A percentile compares a stretch with the other conserved stretches of the same genome.
Evolutionary conservation across 1,284 basidiomycete genomes (phyloP).

Genomic region (Apiotrichum sp.): DNA sequence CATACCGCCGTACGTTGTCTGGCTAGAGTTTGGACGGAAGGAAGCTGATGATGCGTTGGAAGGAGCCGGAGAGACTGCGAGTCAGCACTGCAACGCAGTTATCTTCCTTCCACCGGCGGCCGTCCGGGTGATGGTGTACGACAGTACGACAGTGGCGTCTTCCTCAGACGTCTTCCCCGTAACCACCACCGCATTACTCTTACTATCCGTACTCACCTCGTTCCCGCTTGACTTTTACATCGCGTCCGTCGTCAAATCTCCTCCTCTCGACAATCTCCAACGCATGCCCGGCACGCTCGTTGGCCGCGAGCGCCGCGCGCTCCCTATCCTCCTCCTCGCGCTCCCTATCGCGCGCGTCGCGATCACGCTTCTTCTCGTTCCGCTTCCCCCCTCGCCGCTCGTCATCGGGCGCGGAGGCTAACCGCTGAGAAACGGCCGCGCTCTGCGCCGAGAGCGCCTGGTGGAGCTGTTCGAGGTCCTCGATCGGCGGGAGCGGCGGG

Average conservation of each 20-base stretch:
- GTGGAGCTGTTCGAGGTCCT: conserved; percentile 63
- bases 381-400: conserved; percentile 48
- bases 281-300: conserved; percentile 27
- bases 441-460: conserved; percentile 56
- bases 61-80: conserved; percentile 35
- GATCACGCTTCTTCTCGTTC: conserved; percentile 61
- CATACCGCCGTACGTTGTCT: conserved; percentile 41
- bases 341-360: conserved; percentile 18
- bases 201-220: conserved; percentile 23
- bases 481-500: conserved; percentile 57
- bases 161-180: too few species aligned
- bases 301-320: conserved; percentile 47
- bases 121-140: too few species aligned
- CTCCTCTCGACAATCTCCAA: conserved; percentile 31
- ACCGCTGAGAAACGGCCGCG: conserved; percentile 55
- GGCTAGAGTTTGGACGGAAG: conserved; percentile 19
- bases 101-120: not conserved
- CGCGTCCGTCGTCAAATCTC: not conserved
- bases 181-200: too few species aligned
- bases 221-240: conserved; percentile 38
- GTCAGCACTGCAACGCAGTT: conserved; percentile 7
- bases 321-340: conserved; percentile 56
- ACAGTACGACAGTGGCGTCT: too few species aligned
- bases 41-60: conserved; percentile 35
- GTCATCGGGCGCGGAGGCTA: conserved; percentile 54